phyloP scores from a whole-genome alignment of 1,284 basidiomycete species.

The Heterobasidion parviporum region DNA sequence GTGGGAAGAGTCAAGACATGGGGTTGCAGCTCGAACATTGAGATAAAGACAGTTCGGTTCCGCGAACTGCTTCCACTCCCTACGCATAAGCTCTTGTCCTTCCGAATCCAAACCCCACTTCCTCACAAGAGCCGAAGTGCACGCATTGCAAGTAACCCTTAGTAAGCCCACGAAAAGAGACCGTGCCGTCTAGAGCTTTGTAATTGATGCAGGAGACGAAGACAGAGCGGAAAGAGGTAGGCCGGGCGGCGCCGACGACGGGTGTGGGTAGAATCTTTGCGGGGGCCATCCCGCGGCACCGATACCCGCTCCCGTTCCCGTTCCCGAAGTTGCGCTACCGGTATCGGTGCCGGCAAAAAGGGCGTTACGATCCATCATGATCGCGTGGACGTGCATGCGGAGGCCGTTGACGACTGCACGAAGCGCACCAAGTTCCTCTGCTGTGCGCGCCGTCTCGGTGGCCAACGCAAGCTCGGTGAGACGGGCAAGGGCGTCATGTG shows the following conservation, averaged over 20 bases:
- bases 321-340: not conserved
- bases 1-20: no score
- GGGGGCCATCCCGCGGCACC: constrained; percentile 2
- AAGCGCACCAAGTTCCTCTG: constrained; percentile 57
- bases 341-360: not conserved
- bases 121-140: no score
- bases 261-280: constrained; percentile 4
- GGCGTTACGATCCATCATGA: constrained; percentile 11
- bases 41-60: no score
- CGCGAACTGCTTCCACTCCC: no score
- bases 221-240: not conserved
- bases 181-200: not conserved
- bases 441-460: constrained; percentile 55
- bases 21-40: no score
- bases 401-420: constrained; percentile 70
- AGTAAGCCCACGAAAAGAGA: not conserved
- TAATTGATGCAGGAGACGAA: not conserved
- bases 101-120: no score
- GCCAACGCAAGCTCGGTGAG: constrained; percentile 58
- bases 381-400: constrained; percentile 62
- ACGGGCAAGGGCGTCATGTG: constrained; percentile 56
- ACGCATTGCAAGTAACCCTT: no score
- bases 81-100: no score
- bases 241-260: not conserved
- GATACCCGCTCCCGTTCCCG: not conserved